A percentile compares a stretch with the other conserved stretches of the same genome.
Conservation (phyloP, 2,329 filamentous ascomycete species). For the Rhinocladiella mackenziei region DNA sequence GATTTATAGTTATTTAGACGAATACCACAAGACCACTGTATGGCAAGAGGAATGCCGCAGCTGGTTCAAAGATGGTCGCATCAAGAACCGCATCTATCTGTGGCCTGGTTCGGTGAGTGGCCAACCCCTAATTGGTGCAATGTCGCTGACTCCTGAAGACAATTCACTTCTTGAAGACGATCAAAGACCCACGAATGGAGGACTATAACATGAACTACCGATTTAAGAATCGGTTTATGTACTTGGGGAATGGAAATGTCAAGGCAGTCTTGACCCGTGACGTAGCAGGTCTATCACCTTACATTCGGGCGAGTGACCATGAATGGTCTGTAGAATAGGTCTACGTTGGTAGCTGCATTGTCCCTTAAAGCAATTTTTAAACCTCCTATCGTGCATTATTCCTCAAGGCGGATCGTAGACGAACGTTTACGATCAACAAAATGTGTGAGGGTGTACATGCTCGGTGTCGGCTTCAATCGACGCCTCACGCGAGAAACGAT, state of each 20-base stretch:
- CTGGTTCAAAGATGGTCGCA: slow-evolving; percentile 40
- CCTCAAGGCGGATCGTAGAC: too few relatives aligned
- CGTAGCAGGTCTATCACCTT: slow-evolving; percentile 4
- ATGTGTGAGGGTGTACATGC: too few relatives aligned
- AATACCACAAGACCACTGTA: slow-evolving; percentile 37
- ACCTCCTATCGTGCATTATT: too few relatives aligned
- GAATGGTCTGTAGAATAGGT: background rate
- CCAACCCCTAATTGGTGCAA: background rate
- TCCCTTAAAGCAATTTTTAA: too few relatives aligned
- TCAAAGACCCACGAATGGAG: slow-evolving; percentile 37
- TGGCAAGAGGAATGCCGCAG: slow-evolving; percentile 37
- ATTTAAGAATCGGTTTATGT: slow-evolving; percentile 39
- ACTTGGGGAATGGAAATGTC: slow-evolving; percentile 43
- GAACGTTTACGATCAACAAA: too few relatives aligned
- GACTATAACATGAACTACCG: slow-evolving; percentile 37
- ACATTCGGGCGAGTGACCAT: slow-evolving; percentile 2
- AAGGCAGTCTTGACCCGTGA: slow-evolving; percentile 29
- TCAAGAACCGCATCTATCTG: background rate
- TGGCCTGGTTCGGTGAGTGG: background rate
- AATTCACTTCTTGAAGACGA: slow-evolving; percentile 25
- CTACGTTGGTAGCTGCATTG: too few relatives aligned
- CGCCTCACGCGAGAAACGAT: too few relatives aligned
- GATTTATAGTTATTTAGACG: slow-evolving; percentile 33
- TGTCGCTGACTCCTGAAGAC: background rate
- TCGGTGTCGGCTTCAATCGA: too few relatives aligned